Evolutionary conservation across 192 early-diverging fungal genomes (phyloP), one percentile per base, ranked within the genome.

Genomic region (Coemansia sp.): DNA sequence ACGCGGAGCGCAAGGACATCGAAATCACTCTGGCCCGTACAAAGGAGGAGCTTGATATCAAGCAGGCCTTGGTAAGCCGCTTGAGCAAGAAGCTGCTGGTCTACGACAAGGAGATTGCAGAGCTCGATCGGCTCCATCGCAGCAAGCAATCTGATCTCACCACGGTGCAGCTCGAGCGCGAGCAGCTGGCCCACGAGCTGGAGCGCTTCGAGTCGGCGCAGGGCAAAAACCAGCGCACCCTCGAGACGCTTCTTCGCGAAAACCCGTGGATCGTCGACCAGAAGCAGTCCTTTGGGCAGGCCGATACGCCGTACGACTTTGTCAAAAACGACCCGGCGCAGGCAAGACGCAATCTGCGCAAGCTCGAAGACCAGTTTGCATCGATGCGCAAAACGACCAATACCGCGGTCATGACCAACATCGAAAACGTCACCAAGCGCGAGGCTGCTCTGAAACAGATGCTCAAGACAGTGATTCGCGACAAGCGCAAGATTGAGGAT

Each of bases 401-500:
- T 63, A 89, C 84, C 8, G 89, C 90, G 23, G 97, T 95, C n/a
- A 92, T 98, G 93, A 91, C 90, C 49, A 94, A 90, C 73, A 92
- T 95, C 67, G 95, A 97, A 60, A 90, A 71, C 39, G 86, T 90
- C 28, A 96, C 98, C 65, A 97, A 97, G 77, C 91, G 91, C 61
- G 95, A 98, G 74, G 70, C 83, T 1, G 68, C 80, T 6, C 64
- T 99, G 22, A 90, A 92, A 34, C 83, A 89, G 60, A 97, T 91
- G 89, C 83, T 99, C 29, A 81, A 85, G 18, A 95, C 91, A 0
- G 94, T 99, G 3, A 82, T 91, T 56, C 86, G 85, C 54, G 97
- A 99, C 75, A 97, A 97, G 83, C 83, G 86, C 52, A 97, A 95
- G 71, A 99, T 99, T 61, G 89, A 96, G 60, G 88, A 93, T 22